Evolutionary conservation across 305 asterid genomes (phyloP).

Genomic region (Rubia peregrina): DNA sequence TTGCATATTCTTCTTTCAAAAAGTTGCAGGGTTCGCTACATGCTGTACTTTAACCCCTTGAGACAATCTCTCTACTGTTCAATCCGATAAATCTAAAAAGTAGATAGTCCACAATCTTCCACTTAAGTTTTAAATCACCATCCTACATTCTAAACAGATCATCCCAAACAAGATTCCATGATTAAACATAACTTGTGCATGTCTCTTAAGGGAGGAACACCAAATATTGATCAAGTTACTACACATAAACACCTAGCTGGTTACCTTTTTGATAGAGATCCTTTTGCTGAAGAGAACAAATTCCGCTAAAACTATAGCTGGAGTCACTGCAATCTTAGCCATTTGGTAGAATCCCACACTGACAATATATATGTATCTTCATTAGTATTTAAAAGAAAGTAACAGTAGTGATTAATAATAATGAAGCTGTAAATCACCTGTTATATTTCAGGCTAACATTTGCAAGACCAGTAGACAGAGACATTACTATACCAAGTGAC

Average conservation of each 20-base stretch:
- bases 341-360: constrained; percentile 99
- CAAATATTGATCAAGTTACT: not conserved
- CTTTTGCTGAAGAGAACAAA: constrained; percentile 62
- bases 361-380: constrained; percentile 23
- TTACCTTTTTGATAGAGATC: constrained; percentile 66
- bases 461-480: constrained; percentile 98
- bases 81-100: not conserved
- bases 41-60: not conserved
- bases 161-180: not conserved
- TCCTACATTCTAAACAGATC: not conserved
- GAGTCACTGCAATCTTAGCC: constrained; percentile 99
- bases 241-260: not conserved
- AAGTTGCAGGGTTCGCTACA: not conserved
- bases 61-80: not conserved
- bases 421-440: constrained; percentile 45
- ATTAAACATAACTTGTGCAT: not conserved
- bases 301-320: constrained; percentile 88
- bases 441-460: constrained; percentile 94
- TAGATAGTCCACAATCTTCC: not conserved
- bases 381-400: constrained; percentile 19
- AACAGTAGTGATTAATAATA: constrained; percentile 11
- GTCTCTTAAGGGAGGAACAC: not conserved
- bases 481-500: constrained; percentile 95
- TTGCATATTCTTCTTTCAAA: not conserved
- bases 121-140: not conserved